Conservation (phyloP, 1,284 basidiomycete species). For the Ceratobasidium sp. region DNA sequence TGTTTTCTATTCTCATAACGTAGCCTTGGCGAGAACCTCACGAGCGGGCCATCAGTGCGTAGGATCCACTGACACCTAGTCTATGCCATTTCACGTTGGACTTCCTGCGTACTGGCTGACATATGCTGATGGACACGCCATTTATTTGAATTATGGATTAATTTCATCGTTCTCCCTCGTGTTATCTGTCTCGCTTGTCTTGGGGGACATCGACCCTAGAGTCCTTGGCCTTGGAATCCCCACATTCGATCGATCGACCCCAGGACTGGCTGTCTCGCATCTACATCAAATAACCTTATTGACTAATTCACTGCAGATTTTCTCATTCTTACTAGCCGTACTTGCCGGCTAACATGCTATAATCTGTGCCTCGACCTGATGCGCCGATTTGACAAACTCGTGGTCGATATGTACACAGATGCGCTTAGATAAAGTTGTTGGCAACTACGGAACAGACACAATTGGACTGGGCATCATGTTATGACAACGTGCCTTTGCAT, state of each 20-base stretch:
- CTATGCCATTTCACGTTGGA: slow-evolving; percentile 16
- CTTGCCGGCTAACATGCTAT: neutral
- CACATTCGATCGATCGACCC: slow-evolving; percentile 37
- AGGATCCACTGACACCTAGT: slow-evolving; percentile 6
- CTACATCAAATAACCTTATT: slow-evolving; percentile 31
- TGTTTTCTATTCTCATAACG: slow-evolving; percentile 9
- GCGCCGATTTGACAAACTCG: slow-evolving; percentile 5
- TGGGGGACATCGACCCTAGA: slow-evolving; percentile 29
- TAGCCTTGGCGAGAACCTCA: slow-evolving; percentile 79
- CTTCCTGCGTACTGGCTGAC: neutral
- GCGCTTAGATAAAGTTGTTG: slow-evolving; percentile 15
- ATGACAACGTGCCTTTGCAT: slow-evolving; percentile 18
- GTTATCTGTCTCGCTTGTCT: slow-evolving; percentile 34
- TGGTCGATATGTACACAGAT: slow-evolving; percentile 1
- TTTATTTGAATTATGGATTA: slow-evolving; percentile 33
- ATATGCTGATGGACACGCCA: slow-evolving; percentile 9
- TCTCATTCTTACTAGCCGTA: slow-evolving; percentile 21
- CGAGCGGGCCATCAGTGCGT: slow-evolving; percentile 60
- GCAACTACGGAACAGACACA: slow-evolving; percentile 1
- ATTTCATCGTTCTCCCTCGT: slow-evolving; percentile 26
- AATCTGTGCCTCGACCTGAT: slow-evolving; percentile 18
- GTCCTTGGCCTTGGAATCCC: slow-evolving; percentile 16
- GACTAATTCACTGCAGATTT: neutral
- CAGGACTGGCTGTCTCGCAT: neutral
- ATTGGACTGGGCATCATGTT: neutral